These are phyloP conservation scores for Lentinula edodes DNA, from an alignment of 768 basidiomycete species.

Conservation along the genomic window DNA sequence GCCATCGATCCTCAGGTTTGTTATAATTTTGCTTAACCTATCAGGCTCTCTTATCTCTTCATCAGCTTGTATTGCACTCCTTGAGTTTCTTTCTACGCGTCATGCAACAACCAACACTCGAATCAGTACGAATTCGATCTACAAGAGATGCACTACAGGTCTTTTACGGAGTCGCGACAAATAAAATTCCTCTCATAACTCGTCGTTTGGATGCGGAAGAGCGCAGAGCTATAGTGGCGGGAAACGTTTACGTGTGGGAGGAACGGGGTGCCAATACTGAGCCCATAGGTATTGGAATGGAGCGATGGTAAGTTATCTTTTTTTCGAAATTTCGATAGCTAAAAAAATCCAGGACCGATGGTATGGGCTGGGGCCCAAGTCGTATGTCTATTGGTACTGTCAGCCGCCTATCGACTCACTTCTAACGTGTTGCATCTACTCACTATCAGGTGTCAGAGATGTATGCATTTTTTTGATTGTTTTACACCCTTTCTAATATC, in stretches of 20 bases:
- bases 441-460: constrained; percentile 42
- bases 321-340: background rate
- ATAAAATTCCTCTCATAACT: constrained; percentile 68
- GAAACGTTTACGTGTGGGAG: constrained; percentile 87
- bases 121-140: constrained; percentile 71
- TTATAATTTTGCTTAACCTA: background rate
- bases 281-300: constrained; percentile 79
- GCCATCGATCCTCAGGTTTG: background rate
- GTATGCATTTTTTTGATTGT: constrained; percentile 34
- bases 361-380: constrained; percentile 84
- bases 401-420: background rate
- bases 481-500: constrained; percentile 36
- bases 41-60: constrained; percentile 11
- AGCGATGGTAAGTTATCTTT: constrained; percentile 53
- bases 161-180: constrained; percentile 70
- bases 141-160: constrained; percentile 78
- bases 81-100: constrained; percentile 14
- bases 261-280: constrained; percentile 83
- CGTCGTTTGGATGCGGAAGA: constrained; percentile 82
- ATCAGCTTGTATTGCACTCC: background rate
- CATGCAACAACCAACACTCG: constrained; percentile 76
- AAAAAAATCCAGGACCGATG: constrained; percentile 37
- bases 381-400: constrained; percentile 45
- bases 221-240: constrained; percentile 63
- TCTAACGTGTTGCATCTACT: constrained; percentile 1